These are phyloP conservation scores for Xenosphaeropsis pyriputrescens DNA, from an alignment of 2,329 filamentous ascomycete species.

Conservation along the genomic window DNA sequence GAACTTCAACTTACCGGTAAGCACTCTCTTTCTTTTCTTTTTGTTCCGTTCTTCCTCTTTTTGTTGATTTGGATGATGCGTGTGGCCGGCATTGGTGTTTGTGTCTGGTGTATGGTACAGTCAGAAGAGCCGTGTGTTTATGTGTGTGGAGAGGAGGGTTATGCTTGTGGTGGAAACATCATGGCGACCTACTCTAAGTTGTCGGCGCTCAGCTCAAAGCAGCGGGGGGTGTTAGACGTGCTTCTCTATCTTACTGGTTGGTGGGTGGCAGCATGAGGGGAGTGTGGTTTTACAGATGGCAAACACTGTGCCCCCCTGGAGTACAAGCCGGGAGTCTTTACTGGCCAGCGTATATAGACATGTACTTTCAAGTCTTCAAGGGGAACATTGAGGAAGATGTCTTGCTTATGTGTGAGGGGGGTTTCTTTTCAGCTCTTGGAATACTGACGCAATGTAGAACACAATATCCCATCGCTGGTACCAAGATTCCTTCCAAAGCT, in stretches of 20 bases:
- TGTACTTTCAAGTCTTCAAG: not conserved
- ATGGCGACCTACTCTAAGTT: too few species aligned
- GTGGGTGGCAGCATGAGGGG: too few species aligned
- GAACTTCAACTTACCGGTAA: slow-evolving; percentile 41
- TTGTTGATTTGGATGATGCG: too few species aligned
- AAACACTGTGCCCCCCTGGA: too few species aligned
- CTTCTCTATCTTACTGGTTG: too few species aligned
- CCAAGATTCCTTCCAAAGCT: slow-evolving; percentile 37
- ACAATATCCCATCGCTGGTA: slow-evolving; percentile 35
- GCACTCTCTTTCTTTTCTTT: slow-evolving; percentile 1
- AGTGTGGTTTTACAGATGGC: too few species aligned
- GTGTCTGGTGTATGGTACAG: not conserved
- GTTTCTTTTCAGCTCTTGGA: not conserved
- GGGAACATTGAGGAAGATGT: not conserved
- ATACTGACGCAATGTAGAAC: slow-evolving; percentile 20
- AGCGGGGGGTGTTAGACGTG: too few species aligned
- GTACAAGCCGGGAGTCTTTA: too few species aligned
- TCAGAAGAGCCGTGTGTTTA: not conserved
- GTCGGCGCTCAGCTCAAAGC: too few species aligned
- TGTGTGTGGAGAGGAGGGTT: too few species aligned
- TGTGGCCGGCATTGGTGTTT: not conserved
- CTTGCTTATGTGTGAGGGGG: not conserved
- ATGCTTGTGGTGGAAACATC: too few species aligned
- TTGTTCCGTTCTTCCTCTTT: slow-evolving; percentile 1
- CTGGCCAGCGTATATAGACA: not conserved